These are phyloP conservation scores for Cenchrus purpureus DNA, from an alignment of 176 grass and related monocot genomes.

Conservation along the genomic window DNA sequence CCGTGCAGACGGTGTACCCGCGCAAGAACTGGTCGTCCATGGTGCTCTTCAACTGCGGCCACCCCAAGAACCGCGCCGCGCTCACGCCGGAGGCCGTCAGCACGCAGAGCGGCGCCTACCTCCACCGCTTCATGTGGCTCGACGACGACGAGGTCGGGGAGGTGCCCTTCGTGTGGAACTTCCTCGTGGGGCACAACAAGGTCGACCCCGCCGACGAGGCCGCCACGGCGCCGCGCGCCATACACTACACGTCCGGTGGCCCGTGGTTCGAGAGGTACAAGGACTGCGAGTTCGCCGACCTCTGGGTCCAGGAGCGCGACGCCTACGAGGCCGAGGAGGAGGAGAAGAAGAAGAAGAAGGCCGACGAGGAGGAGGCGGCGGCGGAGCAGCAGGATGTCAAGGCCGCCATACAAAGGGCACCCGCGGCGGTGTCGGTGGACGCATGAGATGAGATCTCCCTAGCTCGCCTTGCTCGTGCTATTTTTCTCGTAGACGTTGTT, in stretches of 20 bases:
- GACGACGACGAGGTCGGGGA: slow-evolving; percentile 84
- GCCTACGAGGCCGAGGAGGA: slow-evolving; percentile 48
- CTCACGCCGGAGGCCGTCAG: slow-evolving; percentile 83
- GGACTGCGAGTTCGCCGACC: slow-evolving; percentile 76
- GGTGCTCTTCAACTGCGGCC: slow-evolving; percentile 79
- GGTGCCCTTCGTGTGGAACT: slow-evolving; percentile 87
- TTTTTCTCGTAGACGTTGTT: too few relatives aligned
- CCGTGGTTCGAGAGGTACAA: slow-evolving; percentile 83
- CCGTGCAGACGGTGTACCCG: slow-evolving; percentile 73
- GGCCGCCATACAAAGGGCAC: background rate
- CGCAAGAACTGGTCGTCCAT: slow-evolving; percentile 98
- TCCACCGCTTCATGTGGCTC: slow-evolving; percentile 87
- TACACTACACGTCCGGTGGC: slow-evolving; percentile 78
- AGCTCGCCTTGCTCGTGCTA: too few relatives aligned
- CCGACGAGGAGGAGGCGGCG: background rate
- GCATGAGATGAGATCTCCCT: background rate
- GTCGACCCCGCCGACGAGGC: slow-evolving; percentile 51
- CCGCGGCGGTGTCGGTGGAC: slow-evolving; percentile 17
- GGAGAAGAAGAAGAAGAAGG: background rate
- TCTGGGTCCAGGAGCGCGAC: slow-evolving; percentile 66
- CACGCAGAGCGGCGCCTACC: slow-evolving; percentile 53
- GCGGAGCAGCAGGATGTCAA: background rate
- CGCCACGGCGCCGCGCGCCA: slow-evolving; percentile 53
- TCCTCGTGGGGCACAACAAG: slow-evolving; percentile 79
- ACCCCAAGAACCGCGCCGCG: slow-evolving; percentile 74